A percentile compares a stretch with the other conserved stretches of the same genome.
Evolutionary conservation across 768 basidiomycete genomes (phyloP).

Genomic region (Epithele typhae): DNA sequence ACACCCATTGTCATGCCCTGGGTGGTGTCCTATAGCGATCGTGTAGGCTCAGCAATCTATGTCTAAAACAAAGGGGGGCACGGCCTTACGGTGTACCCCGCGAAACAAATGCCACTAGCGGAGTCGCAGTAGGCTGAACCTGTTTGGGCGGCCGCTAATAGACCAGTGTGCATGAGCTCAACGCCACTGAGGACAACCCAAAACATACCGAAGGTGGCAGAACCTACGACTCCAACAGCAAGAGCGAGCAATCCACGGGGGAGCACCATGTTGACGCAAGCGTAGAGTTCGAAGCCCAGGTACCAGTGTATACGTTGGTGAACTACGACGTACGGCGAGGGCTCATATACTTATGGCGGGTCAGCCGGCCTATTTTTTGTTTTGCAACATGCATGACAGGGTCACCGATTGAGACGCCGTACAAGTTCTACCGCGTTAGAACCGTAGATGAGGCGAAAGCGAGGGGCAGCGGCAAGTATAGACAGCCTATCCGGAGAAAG

Average conservation of each 20-base stretch:
- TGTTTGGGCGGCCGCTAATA: conserved; percentile 14
- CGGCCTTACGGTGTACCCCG: conserved; percentile 18
- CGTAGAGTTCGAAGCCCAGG: too few relatives aligned
- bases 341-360: too few relatives aligned
- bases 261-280: background rate
- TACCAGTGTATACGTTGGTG: too few relatives aligned
- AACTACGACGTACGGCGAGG: too few relatives aligned
- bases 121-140: conserved; percentile 20
- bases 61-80: too few relatives aligned
- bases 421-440: conserved; percentile 5
- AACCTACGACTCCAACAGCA: background rate
- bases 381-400: too few relatives aligned
- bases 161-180: too few relatives aligned
- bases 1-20: conserved; percentile 23
- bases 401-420: too few relatives aligned
- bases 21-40: conserved; percentile 16
- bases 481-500: conserved; percentile 5
- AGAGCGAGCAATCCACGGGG: background rate
- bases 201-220: conserved; percentile 10
- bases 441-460: conserved; percentile 8
- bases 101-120: conserved; percentile 19
- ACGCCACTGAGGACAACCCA: background rate
- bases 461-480: background rate
- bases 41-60: too few relatives aligned
- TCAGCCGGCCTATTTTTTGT: too few relatives aligned